Conservation (phyloP, 805 yeast genomes). For the Candida odintsovae region DNA sequence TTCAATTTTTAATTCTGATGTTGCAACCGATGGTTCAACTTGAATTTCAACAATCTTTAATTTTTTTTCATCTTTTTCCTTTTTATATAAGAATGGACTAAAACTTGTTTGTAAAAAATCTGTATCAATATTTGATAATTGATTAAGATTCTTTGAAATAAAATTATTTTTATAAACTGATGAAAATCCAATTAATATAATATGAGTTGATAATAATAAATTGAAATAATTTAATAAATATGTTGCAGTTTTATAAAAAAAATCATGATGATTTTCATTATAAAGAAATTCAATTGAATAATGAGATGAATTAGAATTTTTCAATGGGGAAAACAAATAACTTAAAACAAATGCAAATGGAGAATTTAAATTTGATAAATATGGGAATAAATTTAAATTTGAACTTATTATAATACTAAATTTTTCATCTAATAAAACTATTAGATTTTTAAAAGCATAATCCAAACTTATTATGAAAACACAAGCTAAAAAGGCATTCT, state of each 20-base stretch:
- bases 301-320: slow-evolving; percentile 1
- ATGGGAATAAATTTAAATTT: slow-evolving; percentile 18
- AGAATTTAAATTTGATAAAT: slow-evolving; percentile 9
- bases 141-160: slow-evolving; percentile 21
- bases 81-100: slow-evolving; percentile 8
- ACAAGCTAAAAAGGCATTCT: slow-evolving; percentile 8
- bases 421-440: slow-evolving; percentile 5
- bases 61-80: slow-evolving; percentile 9
- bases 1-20: not conserved
- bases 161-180: slow-evolving; percentile 20
- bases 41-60: slow-evolving; percentile 15
- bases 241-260: not conserved
- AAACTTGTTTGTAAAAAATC: slow-evolving; percentile 1
- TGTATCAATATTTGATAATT: slow-evolving; percentile 12
- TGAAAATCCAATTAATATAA: slow-evolving; percentile 19
- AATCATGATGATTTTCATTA: not conserved
- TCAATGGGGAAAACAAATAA: not conserved
- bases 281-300: not conserved
- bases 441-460: slow-evolving; percentile 6
- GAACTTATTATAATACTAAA: slow-evolving; percentile 6
- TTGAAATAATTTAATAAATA: slow-evolving; percentile 12
- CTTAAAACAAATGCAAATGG: not conserved
- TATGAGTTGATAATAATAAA: slow-evolving; percentile 19
- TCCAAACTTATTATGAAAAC: slow-evolving; percentile 11
- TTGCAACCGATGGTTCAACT: not conserved